Base-by-base conservation (phyloP, 2,329 filamentous ascomycete genomes). In the Ilyonectria robusta region DNA sequence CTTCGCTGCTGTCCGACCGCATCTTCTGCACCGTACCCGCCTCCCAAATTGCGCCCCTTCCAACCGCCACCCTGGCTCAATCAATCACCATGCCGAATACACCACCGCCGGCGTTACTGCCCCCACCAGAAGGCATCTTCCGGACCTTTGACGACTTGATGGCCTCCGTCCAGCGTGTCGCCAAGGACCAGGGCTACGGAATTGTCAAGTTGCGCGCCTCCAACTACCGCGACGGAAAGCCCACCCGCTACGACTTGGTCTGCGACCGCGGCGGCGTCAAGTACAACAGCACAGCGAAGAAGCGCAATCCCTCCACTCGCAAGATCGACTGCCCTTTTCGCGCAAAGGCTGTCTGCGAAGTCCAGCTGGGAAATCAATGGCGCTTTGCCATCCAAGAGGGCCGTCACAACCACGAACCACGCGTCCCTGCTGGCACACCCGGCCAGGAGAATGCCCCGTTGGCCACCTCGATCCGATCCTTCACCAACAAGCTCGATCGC, bases 281-380 rank as follows among this genome's bases (percentile, higher is more conserved):
- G 79, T 90, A 90, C 79, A 89, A 83, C 80, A 90, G 88, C 78
- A 90, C 88, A 1, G 88, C 88, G 8, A 90, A 90, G 83, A 90
- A 90, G 81, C 86, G 88, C 63, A 90, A 89, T 72, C 88, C 88
- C 1, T 89, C 87, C 60, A 90, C 88, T 48, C 87, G 88, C 76
- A 90, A 90, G 79, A 87, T 90, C 62, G 88, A 90, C 76, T 90
- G 88, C 63, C 88, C 88, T 11, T 90, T 88, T 81, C 86, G 87
- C 59, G 88, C 88, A 62, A 90, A 90, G 80, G 88, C 88, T 26
- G 88, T 90, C 23, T 90, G 88, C 69, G 88, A 90, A 75, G 88
- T 90, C 7, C 87, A 89, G 76, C 81, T 90, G 11, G 85, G 85
- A 47, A 89, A 90, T 68, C 88, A 89, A 78, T 90, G 88, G 88